A percentile compares a stretch with the other conserved stretches of the same genome.
These are phyloP conservation scores for Catharanthus roseus DNA, from an alignment of 257 asterid genomes.

Conservation along the genomic window DNA sequence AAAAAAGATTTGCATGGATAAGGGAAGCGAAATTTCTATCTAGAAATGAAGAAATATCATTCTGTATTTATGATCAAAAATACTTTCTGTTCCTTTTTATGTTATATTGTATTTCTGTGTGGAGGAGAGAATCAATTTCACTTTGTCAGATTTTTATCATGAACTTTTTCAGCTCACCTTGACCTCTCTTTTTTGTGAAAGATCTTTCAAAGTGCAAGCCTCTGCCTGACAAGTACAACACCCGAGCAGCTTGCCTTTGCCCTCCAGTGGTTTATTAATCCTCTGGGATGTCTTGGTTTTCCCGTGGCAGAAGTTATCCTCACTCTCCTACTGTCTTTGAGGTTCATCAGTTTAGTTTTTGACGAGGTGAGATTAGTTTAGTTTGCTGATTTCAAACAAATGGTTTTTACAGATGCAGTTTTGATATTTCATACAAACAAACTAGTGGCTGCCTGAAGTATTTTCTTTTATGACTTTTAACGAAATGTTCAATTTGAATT, in stretches of 20 bases:
- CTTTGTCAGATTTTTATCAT: slow-evolving; percentile 3
- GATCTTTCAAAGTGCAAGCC: slow-evolving; percentile 99
- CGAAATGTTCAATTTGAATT: background rate
- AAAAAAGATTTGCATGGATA: background rate
- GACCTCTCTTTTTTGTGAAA: slow-evolving; percentile 28
- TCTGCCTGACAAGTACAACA: slow-evolving; percentile 84
- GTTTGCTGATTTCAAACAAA: background rate
- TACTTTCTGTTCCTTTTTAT: background rate
- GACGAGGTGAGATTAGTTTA: slow-evolving; percentile 63
- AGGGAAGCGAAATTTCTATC: background rate
- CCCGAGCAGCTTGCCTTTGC: slow-evolving; percentile 96
- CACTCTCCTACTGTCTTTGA: slow-evolving; percentile 77
- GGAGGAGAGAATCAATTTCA: background rate
- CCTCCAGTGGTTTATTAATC: slow-evolving; percentile 80
- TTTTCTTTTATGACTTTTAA: background rate
- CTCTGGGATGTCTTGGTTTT: slow-evolving; percentile 56
- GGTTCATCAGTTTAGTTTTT: slow-evolving; percentile 87
- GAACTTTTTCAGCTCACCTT: slow-evolving; percentile 6
- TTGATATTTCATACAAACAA: background rate
- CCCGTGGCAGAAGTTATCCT: slow-evolving; percentile 92
- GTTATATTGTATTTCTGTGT: background rate
- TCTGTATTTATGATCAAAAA: background rate
- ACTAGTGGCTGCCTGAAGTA: background rate
- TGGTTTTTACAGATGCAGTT: slow-evolving; percentile 1
- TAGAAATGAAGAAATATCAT: background rate